Conservation (phyloP, 2,329 filamentous ascomycete genomes). For the Diaporthe vexans region DNA sequence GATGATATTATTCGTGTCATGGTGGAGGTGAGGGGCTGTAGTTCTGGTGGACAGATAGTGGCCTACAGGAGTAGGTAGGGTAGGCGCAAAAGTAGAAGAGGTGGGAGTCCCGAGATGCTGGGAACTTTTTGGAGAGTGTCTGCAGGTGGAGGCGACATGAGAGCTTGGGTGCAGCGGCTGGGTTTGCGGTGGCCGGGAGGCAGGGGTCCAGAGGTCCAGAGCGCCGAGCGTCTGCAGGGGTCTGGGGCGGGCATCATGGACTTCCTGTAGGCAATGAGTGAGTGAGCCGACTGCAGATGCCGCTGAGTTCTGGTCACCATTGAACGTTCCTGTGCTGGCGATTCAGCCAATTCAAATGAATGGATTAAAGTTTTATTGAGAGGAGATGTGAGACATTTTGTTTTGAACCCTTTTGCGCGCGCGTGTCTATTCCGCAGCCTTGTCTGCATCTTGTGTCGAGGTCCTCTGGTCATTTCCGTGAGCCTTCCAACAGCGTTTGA, state of each 20-base stretch:
- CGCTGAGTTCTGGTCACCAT: not conserved
- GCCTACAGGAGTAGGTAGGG: not conserved
- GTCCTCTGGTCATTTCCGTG: constrained; percentile 91
- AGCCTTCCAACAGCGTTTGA: constrained; percentile 91
- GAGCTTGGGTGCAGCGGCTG: constrained; percentile 6
- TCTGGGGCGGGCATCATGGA: not conserved
- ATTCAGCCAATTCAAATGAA: too few species aligned
- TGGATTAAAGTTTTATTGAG: not conserved
- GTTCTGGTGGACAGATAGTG: not conserved
- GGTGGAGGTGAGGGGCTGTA: not conserved
- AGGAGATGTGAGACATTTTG: not conserved
- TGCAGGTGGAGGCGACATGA: constrained; percentile 22
- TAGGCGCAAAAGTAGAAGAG: not conserved
- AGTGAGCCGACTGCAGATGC: not conserved
- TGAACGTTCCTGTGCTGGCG: not conserved
- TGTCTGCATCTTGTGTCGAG: constrained; percentile 75
- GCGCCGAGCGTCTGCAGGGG: not conserved
- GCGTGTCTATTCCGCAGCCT: constrained; percentile 20
- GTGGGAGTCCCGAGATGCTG: not conserved
- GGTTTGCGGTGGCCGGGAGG: constrained; percentile 14
- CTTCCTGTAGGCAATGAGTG: not conserved
- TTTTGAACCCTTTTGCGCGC: not conserved
- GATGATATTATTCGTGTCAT: constrained; percentile 40
- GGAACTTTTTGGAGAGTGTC: constrained; percentile 8
- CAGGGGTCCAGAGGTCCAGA: constrained; percentile 5